Evolutionary conservation across 441 rosid species (phyloP), one percentile per base, ranked within the genome.

Genomic region (Erysimum cheiri): DNA sequence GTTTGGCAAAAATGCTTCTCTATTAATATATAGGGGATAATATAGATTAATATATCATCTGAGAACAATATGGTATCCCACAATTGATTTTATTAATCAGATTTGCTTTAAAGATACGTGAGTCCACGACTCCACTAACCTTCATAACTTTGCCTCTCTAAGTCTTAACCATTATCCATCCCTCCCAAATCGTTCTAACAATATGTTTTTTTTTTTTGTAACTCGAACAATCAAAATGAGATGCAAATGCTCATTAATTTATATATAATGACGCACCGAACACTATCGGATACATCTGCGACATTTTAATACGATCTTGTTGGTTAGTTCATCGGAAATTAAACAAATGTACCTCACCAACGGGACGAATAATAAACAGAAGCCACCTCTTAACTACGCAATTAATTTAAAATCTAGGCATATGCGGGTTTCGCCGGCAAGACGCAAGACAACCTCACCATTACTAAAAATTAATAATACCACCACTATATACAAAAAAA

Each of bases 101-200:
- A 55, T 62, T 48, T 63, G 60, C 39, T 56, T 75, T 0, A 11
- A 39, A 32, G 6, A 49, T 75, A 75, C 75, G 79, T 75, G 79
- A 64, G 63, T 49, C 44, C 79, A 75, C 75, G 75, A 69, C 67
- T 50, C 71, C 75, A 75, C 78, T 61, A 61, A 74, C 65, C 26
- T 67, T 73, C 40, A 22, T 50, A 50, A 28, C 60, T 40, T 49
- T 28, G 65, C 12, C 50, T 66, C 17, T 54, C 63, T 17, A 64
- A 57, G 35, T 50, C 44, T 50, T 50, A 56, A 22, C 67, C 44
- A 44, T 64, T 41, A 3, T 57, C 28, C 22, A 58, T 26, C 39
- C 47, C 32, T 43, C 32, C 26, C 33, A 26, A 15, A 59, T 66
- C 72, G 39, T 50, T 43, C 8, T n/a, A 5, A 11, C 35, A 66